Evolutionary conservation across 768 basidiomycete species (phyloP), one percentile per base, ranked within the genome.

Genomic region (Tephrocybe rancida): DNA sequence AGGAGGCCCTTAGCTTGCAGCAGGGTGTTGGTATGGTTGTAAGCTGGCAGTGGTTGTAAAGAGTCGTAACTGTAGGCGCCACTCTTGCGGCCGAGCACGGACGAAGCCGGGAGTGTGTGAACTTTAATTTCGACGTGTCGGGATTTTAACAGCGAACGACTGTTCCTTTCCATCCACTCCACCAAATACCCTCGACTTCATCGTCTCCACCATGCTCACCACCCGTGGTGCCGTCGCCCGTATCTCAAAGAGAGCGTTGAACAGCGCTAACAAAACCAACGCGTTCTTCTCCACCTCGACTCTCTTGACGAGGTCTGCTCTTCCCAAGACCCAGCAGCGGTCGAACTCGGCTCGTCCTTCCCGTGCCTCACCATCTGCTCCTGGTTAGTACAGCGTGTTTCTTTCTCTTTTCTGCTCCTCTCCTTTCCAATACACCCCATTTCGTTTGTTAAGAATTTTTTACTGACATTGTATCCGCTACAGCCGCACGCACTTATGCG

Each of bases 191-290:
- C 59, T 55, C 55, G 59, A 60, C 67, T 62, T 64, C 61, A 63
- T 67, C 62, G 50, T 62, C 61, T 64, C 60, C 73, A 80, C 78
- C 77, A 93, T 93, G 91, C 82, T 92, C 80, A 90, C 88, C 74
- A 79, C 89, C 65, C 89, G 91, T 73, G 88, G 89, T 77, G 83
- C 87, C 71, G 83, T 92, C 73, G 82, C 89, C 71, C 91, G 92
- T 75, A 80, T 94, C 73, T 89, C 92, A 57, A 88, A 85, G 81
- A 86, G 90, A 78, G 88, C 88, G 64, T 79, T 85, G 70, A 85
- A 85, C 70, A 83, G 76, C 70, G 83, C 85, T 64, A 88, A 84
- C 75, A 85, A 83, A 75, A 82, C 87, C 18, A 83, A 77, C 73
- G 85, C 89, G 69, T 87, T 91, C 76, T 88, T 92, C 76, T 88